Percentiles rank a stretch among this genome's conserved stretches.
Evolutionary conservation across 2,329 filamentous ascomycete genomes (phyloP).

Genomic region (Xylariaceae sp.): DNA sequence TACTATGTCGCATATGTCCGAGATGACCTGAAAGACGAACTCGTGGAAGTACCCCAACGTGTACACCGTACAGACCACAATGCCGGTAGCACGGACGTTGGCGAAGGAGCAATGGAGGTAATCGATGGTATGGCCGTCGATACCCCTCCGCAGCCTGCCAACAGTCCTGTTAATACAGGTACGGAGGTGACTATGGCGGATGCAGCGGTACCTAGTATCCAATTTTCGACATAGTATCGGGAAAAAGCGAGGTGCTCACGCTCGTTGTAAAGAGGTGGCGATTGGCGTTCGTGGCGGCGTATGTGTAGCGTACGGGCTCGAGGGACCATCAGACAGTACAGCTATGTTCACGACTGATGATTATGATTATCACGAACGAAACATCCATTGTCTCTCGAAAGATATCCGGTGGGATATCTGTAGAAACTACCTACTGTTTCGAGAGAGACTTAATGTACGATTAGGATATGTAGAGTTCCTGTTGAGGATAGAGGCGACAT

Average conservation of each 20-base stretch:
- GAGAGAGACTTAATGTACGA: neutral
- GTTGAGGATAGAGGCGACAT: no score
- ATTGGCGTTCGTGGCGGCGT: neutral
- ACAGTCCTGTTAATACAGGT: slow-evolving; percentile 11
- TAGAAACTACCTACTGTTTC: neutral
- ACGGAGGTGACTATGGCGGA: slow-evolving; percentile 10
- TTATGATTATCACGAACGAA: neutral
- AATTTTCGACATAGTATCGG: slow-evolving; percentile 4
- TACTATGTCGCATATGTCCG: slow-evolving; percentile 82
- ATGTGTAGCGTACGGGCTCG: no score
- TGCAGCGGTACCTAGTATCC: neutral
- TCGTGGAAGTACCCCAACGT: slow-evolving; percentile 44
- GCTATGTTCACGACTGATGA: no score
- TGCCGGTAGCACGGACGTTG: neutral
- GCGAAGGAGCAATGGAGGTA: slow-evolving; percentile 25
- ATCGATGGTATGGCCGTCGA: slow-evolving; percentile 29
- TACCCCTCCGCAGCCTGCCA: slow-evolving; percentile 11
- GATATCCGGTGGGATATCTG: neutral
- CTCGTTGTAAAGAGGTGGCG: slow-evolving; percentile 7
- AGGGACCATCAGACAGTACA: no score
- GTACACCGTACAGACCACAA: slow-evolving; percentile 3
- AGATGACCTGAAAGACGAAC: slow-evolving; percentile 55
- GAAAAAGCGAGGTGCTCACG: neutral
- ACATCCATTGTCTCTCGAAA: neutral
- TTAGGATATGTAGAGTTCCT: no score